Conservation (phyloP, 2,329 filamentous ascomycete genomes). For the Ceratocystis variospora region DNA sequence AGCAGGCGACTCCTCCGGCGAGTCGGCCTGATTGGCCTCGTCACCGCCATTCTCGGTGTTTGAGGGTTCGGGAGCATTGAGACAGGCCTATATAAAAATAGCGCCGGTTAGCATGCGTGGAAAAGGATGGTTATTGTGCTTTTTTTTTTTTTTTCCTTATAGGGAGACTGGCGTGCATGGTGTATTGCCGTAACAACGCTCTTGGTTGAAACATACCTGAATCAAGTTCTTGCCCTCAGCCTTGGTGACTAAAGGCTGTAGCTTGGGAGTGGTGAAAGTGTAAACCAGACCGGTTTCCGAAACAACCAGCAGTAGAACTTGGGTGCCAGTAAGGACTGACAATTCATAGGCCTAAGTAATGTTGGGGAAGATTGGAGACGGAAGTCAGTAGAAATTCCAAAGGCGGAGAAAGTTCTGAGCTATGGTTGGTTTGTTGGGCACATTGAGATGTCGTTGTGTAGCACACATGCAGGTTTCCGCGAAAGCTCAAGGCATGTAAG, state of each 20-base stretch:
- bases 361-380: conserved; percentile 8
- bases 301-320: conserved; percentile 90
- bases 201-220: conserved; percentile 50
- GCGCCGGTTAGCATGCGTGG: background rate
- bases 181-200: too few relatives aligned
- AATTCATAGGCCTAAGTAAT: conserved; percentile 73
- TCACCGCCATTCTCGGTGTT: conserved; percentile 63
- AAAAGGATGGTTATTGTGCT: background rate
- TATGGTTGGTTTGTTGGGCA: background rate
- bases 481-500: background rate
- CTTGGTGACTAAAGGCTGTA: conserved; percentile 95
- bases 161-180: too few relatives aligned
- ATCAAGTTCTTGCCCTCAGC: conserved; percentile 98
- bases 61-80: conserved; percentile 87
- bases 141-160: too few relatives aligned
- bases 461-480: background rate
- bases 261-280: conserved; percentile 95
- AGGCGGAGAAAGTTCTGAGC: background rate
- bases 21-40: conserved; percentile 64
- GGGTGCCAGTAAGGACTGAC: conserved; percentile 92
- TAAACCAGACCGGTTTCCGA: conserved; percentile 96
- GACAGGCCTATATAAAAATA: conserved; percentile 55
- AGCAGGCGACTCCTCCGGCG: conserved; percentile 75
- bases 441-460: conserved; percentile 5
- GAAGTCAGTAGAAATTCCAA: conserved; percentile 17